phyloP scores from a whole-genome alignment of 2,329 filamentous ascomycete genomes.

The Tolypocladium endophyticum region DNA sequence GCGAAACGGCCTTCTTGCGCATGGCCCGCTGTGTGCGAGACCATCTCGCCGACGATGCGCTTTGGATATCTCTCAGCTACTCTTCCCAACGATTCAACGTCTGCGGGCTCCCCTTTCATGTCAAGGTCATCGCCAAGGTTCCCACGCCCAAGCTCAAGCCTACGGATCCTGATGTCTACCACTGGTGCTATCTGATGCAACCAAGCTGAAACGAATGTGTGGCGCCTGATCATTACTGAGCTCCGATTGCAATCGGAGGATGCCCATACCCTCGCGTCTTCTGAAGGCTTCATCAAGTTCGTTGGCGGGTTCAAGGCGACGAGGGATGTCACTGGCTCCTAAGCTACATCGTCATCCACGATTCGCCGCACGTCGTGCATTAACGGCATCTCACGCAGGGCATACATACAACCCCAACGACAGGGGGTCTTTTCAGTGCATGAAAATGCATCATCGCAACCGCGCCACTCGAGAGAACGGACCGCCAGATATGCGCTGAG shows the following conservation, averaged over 20 bases:
- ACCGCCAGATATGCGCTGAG: neutral
- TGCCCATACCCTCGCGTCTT: neutral
- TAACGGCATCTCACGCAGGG: neutral
- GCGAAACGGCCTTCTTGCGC: slow-evolving; percentile 20
- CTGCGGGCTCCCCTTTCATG: slow-evolving; percentile 26
- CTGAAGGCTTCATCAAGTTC: neutral
- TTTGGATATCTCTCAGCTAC: slow-evolving; percentile 39
- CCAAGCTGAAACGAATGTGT: slow-evolving; percentile 12
- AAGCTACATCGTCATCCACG: neutral
- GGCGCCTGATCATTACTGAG: neutral
- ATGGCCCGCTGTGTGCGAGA: slow-evolving; percentile 27
- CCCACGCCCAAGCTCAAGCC: slow-evolving; percentile 26
- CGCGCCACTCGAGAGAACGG: neutral
- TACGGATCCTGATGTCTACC: slow-evolving; percentile 35
- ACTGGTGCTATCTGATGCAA: slow-evolving; percentile 33
- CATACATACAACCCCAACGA: neutral
- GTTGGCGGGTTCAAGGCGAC: too few species aligned
- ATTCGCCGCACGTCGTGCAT: neutral
- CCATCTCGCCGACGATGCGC: slow-evolving; percentile 22
- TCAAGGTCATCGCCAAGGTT: slow-evolving; percentile 30
- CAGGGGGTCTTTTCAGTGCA: neutral
- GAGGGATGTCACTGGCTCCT: neutral
- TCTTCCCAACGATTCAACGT: slow-evolving; percentile 30
- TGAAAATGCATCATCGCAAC: neutral
- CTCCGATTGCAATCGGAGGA: neutral